phyloP scores from a whole-genome alignment of 2,329 filamentous ascomycete species.

The Fusarium brevicatenulatum region DNA sequence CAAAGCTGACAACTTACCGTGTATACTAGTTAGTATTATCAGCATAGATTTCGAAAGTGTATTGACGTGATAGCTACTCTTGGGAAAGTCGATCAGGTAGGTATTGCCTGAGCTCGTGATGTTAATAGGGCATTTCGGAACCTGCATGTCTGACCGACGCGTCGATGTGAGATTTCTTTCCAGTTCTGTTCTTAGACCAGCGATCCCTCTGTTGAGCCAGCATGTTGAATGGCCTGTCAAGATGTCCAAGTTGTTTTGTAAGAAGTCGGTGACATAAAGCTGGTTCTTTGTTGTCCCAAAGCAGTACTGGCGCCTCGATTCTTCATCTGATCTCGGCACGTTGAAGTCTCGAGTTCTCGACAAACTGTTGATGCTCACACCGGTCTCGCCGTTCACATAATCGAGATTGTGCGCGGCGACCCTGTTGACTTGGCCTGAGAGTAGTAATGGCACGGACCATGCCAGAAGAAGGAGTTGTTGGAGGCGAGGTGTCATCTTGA shows the following conservation, averaged over 20 bases:
- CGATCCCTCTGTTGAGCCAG: background rate
- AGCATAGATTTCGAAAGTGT: background rate
- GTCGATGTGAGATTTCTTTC: background rate
- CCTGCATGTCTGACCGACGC: background rate
- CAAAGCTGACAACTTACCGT: background rate
- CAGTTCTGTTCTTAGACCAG: background rate
- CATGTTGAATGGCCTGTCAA: background rate
- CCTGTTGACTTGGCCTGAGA: background rate
- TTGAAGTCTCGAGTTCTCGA: rapidly evolving
- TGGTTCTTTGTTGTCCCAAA: background rate
- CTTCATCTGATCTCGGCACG: background rate
- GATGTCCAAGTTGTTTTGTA: background rate
- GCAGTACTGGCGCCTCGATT: rapidly evolving
- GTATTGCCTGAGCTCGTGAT: background rate
- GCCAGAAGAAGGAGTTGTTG: background rate
- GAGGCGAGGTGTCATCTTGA: background rate
- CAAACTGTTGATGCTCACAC: background rate
- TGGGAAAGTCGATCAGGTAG: background rate
- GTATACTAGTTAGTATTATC: background rate
- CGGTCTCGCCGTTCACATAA: background rate
- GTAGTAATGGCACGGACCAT: background rate
- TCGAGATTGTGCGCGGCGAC: background rate
- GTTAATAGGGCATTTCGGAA: background rate
- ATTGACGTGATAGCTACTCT: background rate
- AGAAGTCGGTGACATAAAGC: background rate